A percentile compares a stretch with the other conserved stretches of the same genome.
Evolutionary conservation across 148 eudicot species (phyloP).

Genomic region (Cornus kousa): DNA sequence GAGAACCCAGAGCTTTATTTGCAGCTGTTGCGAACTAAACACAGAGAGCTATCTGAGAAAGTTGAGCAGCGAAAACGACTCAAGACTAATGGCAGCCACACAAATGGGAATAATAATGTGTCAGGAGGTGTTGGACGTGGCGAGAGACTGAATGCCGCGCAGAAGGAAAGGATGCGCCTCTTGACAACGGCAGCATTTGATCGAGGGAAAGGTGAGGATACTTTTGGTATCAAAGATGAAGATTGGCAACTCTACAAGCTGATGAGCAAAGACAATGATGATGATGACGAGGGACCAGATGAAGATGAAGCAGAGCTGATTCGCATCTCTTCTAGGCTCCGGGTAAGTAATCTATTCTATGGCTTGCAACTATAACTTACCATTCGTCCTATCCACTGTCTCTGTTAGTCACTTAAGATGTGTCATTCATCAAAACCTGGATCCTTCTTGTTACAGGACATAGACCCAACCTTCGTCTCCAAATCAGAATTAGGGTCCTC

Average conservation of each 20-base stretch:
- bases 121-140: conserved; percentile 97
- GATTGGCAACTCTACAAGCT: conserved; percentile 98
- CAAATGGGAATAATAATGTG: conserved; percentile 53
- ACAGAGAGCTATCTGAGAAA: conserved; percentile 76
- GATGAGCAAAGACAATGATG: conserved; percentile 94
- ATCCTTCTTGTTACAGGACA: conserved; percentile 46
- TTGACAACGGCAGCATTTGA: conserved; percentile 97
- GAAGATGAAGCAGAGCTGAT: conserved; percentile 79
- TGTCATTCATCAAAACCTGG: neutral
- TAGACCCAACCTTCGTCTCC: conserved; percentile 82
- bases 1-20: conserved; percentile 89
- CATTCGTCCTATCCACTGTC: neutral
- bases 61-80: conserved; percentile 82
- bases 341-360: conserved; percentile 41
- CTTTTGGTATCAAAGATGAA: conserved; percentile 91
- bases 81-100: conserved; percentile 67
- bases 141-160: conserved; percentile 89
- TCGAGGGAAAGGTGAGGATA: conserved; percentile 98
- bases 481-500: conserved; percentile 51
- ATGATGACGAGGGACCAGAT: conserved; percentile 71
- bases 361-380: neutral
- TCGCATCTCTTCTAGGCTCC: conserved; percentile 76
- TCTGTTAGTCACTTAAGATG: neutral
- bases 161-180: conserved; percentile 97
- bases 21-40: conserved; percentile 68